Percentiles rank a stretch among this genome's conserved stretches.
phyloP scores from a whole-genome alignment of 306 rosid genomes.

The Quercus robur region DNA sequence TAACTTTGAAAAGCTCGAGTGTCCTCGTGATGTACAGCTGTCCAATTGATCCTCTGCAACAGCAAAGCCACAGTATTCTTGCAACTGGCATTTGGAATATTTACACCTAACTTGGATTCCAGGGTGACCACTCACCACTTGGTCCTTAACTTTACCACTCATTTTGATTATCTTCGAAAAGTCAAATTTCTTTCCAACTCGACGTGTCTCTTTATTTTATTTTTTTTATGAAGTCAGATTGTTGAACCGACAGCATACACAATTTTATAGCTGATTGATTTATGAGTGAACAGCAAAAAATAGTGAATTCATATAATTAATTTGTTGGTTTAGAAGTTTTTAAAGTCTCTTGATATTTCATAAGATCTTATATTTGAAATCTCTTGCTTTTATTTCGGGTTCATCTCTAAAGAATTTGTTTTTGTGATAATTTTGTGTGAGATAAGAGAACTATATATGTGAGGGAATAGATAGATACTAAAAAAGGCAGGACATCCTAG shows the following conservation, averaged over 20 bases:
- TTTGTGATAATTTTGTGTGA: too few species aligned
- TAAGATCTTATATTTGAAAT: too few species aligned
- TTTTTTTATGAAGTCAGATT: neutral
- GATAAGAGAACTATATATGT: fast-evolving
- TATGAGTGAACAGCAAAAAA: too few species aligned
- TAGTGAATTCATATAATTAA: too few species aligned
- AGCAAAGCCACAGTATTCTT: neutral
- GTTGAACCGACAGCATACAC: too few species aligned
- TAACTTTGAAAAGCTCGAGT: too few species aligned
- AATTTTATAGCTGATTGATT: too few species aligned
- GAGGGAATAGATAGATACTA: fast-evolving
- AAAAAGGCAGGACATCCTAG: too few species aligned
- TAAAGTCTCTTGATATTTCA: too few species aligned
- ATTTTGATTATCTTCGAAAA: neutral
- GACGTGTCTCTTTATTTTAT: neutral
- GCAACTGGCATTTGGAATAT: neutral
- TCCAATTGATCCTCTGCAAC: neutral
- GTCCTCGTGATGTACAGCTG: neutral
- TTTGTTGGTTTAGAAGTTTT: too few species aligned
- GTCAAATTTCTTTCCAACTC: neutral
- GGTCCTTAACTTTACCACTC: neutral
- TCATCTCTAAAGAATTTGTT: fast-evolving
- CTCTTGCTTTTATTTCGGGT: too few species aligned
- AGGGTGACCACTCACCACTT: neutral
- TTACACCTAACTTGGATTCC: neutral